Conservation (phyloP, 129 eudicot species). For the Helianthus tuberosus region DNA sequence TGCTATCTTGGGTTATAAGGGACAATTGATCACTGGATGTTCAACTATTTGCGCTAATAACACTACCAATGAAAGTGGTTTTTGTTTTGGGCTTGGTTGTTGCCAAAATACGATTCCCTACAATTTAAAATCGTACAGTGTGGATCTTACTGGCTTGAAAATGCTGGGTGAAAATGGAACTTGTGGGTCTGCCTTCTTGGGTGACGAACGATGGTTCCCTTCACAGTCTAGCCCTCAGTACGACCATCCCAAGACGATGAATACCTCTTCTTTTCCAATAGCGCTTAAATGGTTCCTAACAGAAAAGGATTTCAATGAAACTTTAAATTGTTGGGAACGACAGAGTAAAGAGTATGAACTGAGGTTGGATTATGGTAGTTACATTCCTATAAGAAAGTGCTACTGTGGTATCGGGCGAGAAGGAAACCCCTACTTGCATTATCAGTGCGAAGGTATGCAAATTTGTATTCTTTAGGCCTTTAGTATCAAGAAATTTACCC, state of each 20-base stretch:
- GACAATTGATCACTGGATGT: conserved; percentile 1
- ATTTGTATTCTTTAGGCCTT: too few species aligned
- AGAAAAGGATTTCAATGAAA: neutral
- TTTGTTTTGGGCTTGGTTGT: conserved; percentile 36
- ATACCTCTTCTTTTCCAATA: neutral
- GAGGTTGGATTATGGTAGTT: neutral
- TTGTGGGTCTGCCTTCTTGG: conserved; percentile 27
- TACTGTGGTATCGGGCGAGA: neutral
- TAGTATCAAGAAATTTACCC: neutral
- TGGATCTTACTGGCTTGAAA: conserved; percentile 18
- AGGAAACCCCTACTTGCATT: neutral
- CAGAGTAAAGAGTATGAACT: neutral
- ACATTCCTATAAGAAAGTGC: neutral
- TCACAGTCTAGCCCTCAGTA: too few species aligned
- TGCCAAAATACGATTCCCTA: conserved; percentile 24
- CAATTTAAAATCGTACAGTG: conserved; percentile 1
- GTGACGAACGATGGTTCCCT: neutral
- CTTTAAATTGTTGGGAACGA: neutral
- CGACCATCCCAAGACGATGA: neutral
- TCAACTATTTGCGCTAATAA: conserved; percentile 17
- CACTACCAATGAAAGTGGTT: neutral
- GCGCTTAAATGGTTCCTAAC: neutral
- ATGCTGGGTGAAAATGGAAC: conserved; percentile 15
- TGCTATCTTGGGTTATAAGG: neutral
- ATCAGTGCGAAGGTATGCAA: neutral